phyloP scores from a whole-genome alignment of 305 asterid genomes.

The Solanum hybrid region DNA sequence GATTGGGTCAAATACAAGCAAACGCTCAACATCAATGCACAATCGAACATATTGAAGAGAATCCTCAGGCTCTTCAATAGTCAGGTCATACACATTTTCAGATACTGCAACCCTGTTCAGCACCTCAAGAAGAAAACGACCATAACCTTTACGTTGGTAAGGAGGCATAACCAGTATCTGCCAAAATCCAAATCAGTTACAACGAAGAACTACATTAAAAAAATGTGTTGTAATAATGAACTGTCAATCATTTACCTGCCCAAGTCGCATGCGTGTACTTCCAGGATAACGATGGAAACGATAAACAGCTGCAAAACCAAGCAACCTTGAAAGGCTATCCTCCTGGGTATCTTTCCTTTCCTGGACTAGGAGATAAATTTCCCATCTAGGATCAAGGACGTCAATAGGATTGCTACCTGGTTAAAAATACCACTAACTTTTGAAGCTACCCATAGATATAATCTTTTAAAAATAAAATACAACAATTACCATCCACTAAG shows the following conservation, averaged over 20 bases:
- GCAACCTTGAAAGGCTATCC: constrained; percentile 26
- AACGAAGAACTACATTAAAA: neutral
- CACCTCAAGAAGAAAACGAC: constrained; percentile 50
- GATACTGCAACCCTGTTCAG: constrained; percentile 52
- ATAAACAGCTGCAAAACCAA: constrained; percentile 80
- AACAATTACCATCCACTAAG: constrained; percentile 67
- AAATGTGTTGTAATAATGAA: neutral
- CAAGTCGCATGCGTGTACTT: constrained; percentile 61
- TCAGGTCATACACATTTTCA: constrained; percentile 68
- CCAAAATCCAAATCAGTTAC: constrained; percentile 12
- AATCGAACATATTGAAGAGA: constrained; percentile 74
- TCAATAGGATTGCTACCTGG: constrained; percentile 97
- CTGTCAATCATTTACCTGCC: constrained; percentile 45
- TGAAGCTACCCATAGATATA: neutral
- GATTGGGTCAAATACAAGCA: constrained; percentile 50
- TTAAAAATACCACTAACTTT: constrained; percentile 4
- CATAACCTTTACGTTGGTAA: constrained; percentile 75
- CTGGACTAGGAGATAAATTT: constrained; percentile 52
- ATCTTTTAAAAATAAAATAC: neutral
- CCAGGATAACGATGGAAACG: constrained; percentile 65
- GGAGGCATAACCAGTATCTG: constrained; percentile 78
- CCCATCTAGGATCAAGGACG: constrained; percentile 73
- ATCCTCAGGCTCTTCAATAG: constrained; percentile 85
- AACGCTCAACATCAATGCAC: constrained; percentile 65
- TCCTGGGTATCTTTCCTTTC: constrained; percentile 20